phyloP scores from a whole-genome alignment of 345 rosid species.

The Lumnitzera racemosa region DNA sequence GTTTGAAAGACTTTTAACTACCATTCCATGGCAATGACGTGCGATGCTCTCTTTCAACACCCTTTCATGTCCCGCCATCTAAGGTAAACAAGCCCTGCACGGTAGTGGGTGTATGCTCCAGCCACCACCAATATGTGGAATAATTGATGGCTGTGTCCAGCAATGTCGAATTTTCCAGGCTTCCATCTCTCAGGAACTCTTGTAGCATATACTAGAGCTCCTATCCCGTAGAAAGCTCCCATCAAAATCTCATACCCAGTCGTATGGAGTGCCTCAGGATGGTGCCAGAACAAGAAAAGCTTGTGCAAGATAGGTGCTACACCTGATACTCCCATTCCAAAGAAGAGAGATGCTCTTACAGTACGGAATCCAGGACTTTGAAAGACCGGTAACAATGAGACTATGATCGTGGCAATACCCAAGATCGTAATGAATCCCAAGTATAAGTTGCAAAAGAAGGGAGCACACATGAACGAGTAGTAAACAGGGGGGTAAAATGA shows the following conservation, averaged over 20 bases:
- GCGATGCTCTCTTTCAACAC: slow-evolving; percentile 23
- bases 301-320: slow-evolving; percentile 76
- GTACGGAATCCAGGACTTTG: slow-evolving; percentile 69
- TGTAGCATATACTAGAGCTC: slow-evolving; percentile 71
- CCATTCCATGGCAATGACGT: neutral
- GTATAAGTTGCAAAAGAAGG: slow-evolving; percentile 88
- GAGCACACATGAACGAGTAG: slow-evolving; percentile 89
- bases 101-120: slow-evolving; percentile 81
- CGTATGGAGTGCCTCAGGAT: slow-evolving; percentile 85
- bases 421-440: slow-evolving; percentile 72
- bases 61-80: slow-evolving; percentile 81
- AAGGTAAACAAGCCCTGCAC: slow-evolving; percentile 75
- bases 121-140: slow-evolving; percentile 82
- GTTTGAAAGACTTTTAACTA: neutral
- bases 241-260: slow-evolving; percentile 78
- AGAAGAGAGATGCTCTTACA: slow-evolving; percentile 66
- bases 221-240: slow-evolving; percentile 67
- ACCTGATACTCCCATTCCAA: slow-evolving; percentile 80
- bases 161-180: slow-evolving; percentile 94
- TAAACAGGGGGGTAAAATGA: slow-evolving; percentile 88
- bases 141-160: slow-evolving; percentile 93
- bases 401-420: slow-evolving; percentile 55
- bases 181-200: slow-evolving; percentile 91
- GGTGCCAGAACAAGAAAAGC: slow-evolving; percentile 67
- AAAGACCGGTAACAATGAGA: slow-evolving; percentile 75